Base-by-base conservation (phyloP, 148 eudicot genomes). In the Amaranthus cruentus region DNA sequence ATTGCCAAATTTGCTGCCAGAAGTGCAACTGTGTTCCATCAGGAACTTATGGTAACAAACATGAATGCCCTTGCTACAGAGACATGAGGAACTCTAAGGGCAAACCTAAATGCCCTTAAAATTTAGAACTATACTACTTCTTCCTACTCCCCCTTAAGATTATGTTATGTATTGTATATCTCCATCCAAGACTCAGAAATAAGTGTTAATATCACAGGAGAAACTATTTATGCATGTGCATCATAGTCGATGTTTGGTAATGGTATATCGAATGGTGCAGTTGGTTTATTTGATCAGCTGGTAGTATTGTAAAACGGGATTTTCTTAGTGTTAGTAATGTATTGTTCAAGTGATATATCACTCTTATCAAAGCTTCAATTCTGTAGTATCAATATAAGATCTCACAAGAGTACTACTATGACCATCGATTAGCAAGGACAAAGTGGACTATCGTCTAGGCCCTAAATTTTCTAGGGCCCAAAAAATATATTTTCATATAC, bases 1-100 rank as follows among this genome's bases (percentile, higher is more conserved):
- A 74, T 74, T 88, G 91, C 76, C 38, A 64, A 8, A 51, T 79
- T 5, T 86, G 89, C 51, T 86, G 89, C 73, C 55, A 50, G 54
- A 74, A 83, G 66, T 88, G 92, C 84, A 69, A 78, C 0, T 88
- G 91, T 79, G 92, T 86, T 55, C 92, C 92, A 68, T 88, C 89
- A 6, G 88, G 89, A 43, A 84, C 89, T 2, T 71, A 50, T 52
- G 91, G 89, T 7, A 83, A 88, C 84, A 88, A 86, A 79, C 76
- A 83, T 10, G 89, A 88, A 68, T 88, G 92, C 71, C 89, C 92
- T 75, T 88, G 92, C 68, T 88, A 88, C 70, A 80, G 84, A 66
- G 86, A 88, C 82, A 79, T 72, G 84, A 69, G 70, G 42, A 88
- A 73, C 78, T 62, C 81, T 53, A 86, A 88, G 81, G 91, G 91